These are phyloP conservation scores for Mycena rebaudengoi DNA, from an alignment of 768 basidiomycete genomes.

Conservation along the genomic window DNA sequence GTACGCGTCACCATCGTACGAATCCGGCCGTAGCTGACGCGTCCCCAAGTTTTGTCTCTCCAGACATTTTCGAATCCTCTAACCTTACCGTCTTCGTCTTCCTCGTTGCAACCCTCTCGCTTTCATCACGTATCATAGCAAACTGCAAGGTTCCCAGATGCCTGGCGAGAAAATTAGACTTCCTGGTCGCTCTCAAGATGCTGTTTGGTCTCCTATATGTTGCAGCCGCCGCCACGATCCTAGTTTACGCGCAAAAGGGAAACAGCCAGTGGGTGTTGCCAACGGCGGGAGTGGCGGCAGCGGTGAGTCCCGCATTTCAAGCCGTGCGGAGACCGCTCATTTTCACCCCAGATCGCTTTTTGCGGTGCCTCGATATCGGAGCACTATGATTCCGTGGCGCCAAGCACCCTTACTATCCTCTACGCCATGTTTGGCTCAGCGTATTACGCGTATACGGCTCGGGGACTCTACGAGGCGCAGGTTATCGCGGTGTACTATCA, in stretches of 20 bases:
- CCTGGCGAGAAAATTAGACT: background rate
- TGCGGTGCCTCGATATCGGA: background rate
- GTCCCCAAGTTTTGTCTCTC: background rate
- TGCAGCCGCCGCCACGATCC: background rate
- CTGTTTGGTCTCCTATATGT: background rate
- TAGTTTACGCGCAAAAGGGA: background rate
- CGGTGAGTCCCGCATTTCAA: background rate
- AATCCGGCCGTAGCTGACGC: background rate
- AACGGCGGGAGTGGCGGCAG: background rate
- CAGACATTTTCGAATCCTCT: background rate
- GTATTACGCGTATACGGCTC: background rate
- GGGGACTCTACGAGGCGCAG: no score
- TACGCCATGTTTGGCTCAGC: background rate
- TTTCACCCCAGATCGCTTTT: background rate
- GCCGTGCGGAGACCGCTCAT: background rate
- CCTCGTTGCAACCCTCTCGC: background rate
- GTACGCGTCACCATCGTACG: background rate
- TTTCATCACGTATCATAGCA: background rate
- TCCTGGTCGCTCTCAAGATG: background rate
- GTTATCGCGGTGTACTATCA: no score
- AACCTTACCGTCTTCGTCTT: background rate
- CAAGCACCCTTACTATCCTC: background rate
- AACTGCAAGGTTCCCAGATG: slow-evolving; percentile 3
- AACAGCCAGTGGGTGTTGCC: background rate
- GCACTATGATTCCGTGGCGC: background rate